Conservation (phyloP, 805 yeast genomes). For the Candida endomychidarum region DNA sequence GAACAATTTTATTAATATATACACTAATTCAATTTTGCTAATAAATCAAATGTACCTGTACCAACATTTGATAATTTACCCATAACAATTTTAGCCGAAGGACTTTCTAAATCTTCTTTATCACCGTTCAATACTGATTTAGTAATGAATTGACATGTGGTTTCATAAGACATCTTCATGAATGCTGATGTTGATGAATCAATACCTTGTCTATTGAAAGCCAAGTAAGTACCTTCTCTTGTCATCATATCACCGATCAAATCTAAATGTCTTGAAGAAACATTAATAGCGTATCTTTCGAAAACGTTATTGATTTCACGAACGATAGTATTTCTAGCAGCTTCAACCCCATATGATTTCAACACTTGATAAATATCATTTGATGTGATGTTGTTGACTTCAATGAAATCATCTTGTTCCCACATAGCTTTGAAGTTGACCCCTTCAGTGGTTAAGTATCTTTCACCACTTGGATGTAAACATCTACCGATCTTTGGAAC, state of each 20-base stretch:
- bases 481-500: constrained; percentile 91
- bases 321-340: constrained; percentile 96
- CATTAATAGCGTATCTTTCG: constrained; percentile 93
- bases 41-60: constrained; percentile 91
- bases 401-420: constrained; percentile 92
- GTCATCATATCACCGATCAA: constrained; percentile 99
- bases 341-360: constrained; percentile 95
- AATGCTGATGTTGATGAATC: constrained; percentile 93
- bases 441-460: constrained; percentile 92
- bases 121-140: constrained; percentile 94
- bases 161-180: constrained; percentile 98
- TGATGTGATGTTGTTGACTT: constrained; percentile 84
- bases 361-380: constrained; percentile 92
- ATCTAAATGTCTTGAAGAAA: constrained; percentile 90
- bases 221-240: constrained; percentile 93
- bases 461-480: constrained; percentile 78
- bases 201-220: constrained; percentile 98
- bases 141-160: constrained; percentile 95
- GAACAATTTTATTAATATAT: constrained; percentile 3
- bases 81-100: constrained; percentile 88
- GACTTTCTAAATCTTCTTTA: constrained; percentile 82
- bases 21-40: constrained; percentile 33
- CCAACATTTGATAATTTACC: constrained; percentile 92
- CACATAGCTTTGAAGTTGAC: constrained; percentile 97
- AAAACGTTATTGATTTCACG: constrained; percentile 94